Base-by-base conservation (phyloP, 1,284 basidiomycete genomes). In the Sparassis latifolia region DNA sequence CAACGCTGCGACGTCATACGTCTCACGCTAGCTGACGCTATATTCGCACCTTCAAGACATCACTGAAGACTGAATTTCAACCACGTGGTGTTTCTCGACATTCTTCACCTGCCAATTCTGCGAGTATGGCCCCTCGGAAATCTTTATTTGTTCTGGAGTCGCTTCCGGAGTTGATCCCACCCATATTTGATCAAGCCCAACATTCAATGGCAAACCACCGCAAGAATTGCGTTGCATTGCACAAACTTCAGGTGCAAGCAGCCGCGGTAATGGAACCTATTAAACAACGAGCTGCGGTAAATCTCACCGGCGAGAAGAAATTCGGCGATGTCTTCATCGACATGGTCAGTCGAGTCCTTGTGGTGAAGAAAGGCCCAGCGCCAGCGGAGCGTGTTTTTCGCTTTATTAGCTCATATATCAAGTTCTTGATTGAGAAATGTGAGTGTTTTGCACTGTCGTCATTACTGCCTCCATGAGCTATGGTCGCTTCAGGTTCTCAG, bases 141-240 rank as follows among this genome's bases (percentile, higher is more conserved):
- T 20, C 20, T 20, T 20, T 20, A 20, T 20, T 20, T 20, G 20
- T 20, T 40, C 62, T 68, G 20, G 69, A 71, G 28, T 62, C 61
- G 9, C 56, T 74, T 33, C 33, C 60, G 10, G 51, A 63, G 1
- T 56, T 60, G 3, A 58, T 84, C 6, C 75, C 80, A 5, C 78
- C 77, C 43, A 81, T 84, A 47, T 91, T 92, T 53, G 86, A 91
- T 50, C 90, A 97, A 66, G 87, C 82, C 0, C 96, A 98, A 66
- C 70, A 72, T 40, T 85, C 91, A 0, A 67, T 86, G 7, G 90
- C 94, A 5, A 94, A 92, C 65, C 94, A 92, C 67, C 80, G 87
- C 55, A 98, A 98, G 77, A 97, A 97, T 69, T 80, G 86, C 52
- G 88, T 94, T 46, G 83, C 86, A 0, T 79, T 98, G 1, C 80